These are phyloP conservation scores for Ajuga chamaepitys DNA, from an alignment of 257 asterid species.

Conservation along the genomic window DNA sequence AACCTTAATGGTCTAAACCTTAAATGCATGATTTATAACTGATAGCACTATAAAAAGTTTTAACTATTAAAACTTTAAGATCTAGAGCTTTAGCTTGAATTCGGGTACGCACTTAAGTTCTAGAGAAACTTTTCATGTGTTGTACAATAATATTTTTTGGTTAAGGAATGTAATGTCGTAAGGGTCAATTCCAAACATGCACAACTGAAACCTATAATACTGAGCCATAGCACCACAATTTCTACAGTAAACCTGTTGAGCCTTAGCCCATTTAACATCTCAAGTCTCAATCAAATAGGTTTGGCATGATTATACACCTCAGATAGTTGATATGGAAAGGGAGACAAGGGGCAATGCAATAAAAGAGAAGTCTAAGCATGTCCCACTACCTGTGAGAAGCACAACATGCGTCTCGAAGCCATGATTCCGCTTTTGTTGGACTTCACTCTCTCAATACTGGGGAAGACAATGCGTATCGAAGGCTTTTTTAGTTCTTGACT, in stretches of 20 bases:
- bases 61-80: too few species aligned
- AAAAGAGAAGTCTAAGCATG: not conserved
- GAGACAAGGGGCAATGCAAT: not conserved
- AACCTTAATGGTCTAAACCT: too few species aligned
- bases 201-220: not conserved
- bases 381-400: conserved; percentile 75
- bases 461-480: conserved; percentile 61
- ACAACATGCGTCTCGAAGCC: conserved; percentile 61
- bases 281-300: not conserved
- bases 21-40: too few species aligned
- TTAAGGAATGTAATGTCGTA: not conserved
- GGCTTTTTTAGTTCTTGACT: conserved; percentile 78
- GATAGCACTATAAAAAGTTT: too few species aligned
- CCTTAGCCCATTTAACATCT: not conserved
- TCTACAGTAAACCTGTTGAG: not conserved
- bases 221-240: not conserved
- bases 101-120: not conserved
- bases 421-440: conserved; percentile 48
- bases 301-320: not conserved
- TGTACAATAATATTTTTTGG: too few species aligned
- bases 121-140: not conserved
- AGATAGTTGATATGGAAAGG: not conserved
- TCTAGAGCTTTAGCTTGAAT: too few species aligned
- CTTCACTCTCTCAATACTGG: conserved; percentile 81
- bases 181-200: not conserved